Conservation (phyloP, 768 basidiomycete species). For the Pholiota molesta region DNA sequence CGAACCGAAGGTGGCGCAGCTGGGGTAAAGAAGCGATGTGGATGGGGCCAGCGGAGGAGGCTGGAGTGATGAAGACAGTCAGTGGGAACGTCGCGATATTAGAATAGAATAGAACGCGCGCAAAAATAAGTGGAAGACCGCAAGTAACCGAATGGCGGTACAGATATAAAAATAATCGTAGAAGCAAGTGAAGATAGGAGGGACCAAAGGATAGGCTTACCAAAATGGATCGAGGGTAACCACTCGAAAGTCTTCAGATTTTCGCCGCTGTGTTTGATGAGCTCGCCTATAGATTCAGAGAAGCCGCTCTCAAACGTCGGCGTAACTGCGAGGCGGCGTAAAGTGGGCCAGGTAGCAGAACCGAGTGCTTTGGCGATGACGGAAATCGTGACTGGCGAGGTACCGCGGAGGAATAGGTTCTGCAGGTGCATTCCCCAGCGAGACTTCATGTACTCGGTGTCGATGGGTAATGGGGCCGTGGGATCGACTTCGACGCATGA, state of each 20-base stretch:
- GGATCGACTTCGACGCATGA: conserved; percentile 25
- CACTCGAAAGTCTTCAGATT: conserved; percentile 22
- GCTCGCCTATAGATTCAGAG: conserved; percentile 17
- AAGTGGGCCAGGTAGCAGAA: not conserved
- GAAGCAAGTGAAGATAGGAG: not conserved
- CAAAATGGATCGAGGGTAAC: conserved; percentile 26
- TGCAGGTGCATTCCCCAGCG: conserved; percentile 7
- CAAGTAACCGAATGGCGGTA: not conserved
- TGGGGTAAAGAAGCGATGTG: conserved; percentile 15
- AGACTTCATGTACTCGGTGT: not conserved
- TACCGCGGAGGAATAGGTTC: conserved; percentile 21
- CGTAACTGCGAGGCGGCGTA: conserved; percentile 22
- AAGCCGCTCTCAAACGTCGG: conserved; percentile 26
- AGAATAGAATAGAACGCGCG: not conserved
- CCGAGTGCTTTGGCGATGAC: conserved; percentile 13
- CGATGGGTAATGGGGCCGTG: not conserved
- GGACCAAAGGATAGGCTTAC: conserved; percentile 13
- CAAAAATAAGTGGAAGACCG: not conserved
- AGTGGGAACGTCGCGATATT: not conserved
- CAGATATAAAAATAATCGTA: no score
- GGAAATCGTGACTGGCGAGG: conserved; percentile 17
- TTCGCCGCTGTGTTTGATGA: conserved; percentile 17
- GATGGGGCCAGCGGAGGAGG: conserved; percentile 20
- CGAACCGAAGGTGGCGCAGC: conserved; percentile 18
- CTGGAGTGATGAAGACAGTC: conserved; percentile 5